Evolutionary conservation across 805 yeast genomes (phyloP), one percentile per base, ranked within the genome.

Genomic region (Candida ficus): DNA sequence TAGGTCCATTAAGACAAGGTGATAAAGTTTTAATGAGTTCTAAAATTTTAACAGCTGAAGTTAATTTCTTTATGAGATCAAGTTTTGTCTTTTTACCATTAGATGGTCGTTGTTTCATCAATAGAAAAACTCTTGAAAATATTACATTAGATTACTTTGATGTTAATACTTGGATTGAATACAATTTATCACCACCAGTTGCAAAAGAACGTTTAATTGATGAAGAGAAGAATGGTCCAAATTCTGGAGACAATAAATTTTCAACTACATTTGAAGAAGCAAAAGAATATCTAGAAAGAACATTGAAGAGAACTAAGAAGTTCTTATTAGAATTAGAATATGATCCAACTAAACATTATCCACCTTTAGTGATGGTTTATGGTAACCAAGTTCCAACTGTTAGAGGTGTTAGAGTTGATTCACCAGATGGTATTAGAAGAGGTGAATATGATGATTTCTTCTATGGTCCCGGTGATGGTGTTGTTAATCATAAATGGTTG

Each of bases 391-490:
- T 87, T 1, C 96, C 97, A 1, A 84, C 95, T 0, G 90, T 87
- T 4, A 71, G 93, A 38, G 95, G 91, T 7, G 82, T 87, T 3
- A 64, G 78, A 39, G 93, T 89, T 1, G 58, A 67, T 25, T 75
- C 80, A 6, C 57, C 57, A 10, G 73, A 80, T 32, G 93, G 78
- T 28, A 78, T 90, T 43, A 70, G 64, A 42, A 69, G 73, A 29
- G 96, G 95, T 4, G 73, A 77, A 47, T 89, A 84, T 63, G 78
- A 73, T 47, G 81, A 85, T 51, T 83, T 87, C 52, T 77, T 73
- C 51, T 89, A 86, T 53, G 95, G 95, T 0, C 86, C 87, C 5
- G 97, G 97, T 13, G 97, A 90, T 59, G 97, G 97, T 32, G 96
- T 90, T 16, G 87, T 87, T 1, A 85, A 85, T 60, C 85, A 83